phyloP scores from a whole-genome alignment of 225 moss, liverwort and hornwort species.

The Ulota crispa region DNA sequence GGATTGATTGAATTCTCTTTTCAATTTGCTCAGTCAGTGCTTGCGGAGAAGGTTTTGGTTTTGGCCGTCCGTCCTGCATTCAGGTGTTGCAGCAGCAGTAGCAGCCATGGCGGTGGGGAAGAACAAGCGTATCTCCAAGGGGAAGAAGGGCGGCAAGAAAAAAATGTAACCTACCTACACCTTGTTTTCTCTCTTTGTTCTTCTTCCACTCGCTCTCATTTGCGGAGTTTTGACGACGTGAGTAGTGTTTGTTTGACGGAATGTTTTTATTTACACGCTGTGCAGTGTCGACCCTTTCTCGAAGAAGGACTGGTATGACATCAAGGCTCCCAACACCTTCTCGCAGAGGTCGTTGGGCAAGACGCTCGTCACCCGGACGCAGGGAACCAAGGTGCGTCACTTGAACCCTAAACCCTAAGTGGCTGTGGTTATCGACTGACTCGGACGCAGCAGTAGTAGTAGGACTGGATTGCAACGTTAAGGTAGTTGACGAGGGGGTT shows the following conservation, averaged over 20 bases:
- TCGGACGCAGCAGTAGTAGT: not conserved
- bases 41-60: not conserved
- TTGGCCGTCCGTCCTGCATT: not conserved
- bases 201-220: not conserved
- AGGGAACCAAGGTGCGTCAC: conserved; percentile 48
- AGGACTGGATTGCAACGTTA: not conserved
- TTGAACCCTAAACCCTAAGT: not conserved
- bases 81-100: not conserved
- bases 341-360: conserved; percentile 58
- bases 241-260: not conserved
- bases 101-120: conserved; percentile 57
- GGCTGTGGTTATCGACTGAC: not conserved
- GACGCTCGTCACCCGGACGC: conserved; percentile 57
- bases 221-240: too few relatives aligned
- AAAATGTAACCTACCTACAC: conserved; percentile 30
- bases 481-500: conserved; percentile 2
- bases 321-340: conserved; percentile 58
- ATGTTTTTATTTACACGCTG: not conserved
- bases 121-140: conserved; percentile 66
- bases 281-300: conserved; percentile 59
- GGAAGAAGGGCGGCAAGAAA: conserved; percentile 64
- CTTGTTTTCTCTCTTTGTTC: too few relatives aligned
- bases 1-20: not conserved
- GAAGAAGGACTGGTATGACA: conserved; percentile 69
- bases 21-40: conserved; percentile 12